Base-by-base conservation (phyloP, 2,329 filamentous ascomycete species). In the Podosphaera xanthii region DNA sequence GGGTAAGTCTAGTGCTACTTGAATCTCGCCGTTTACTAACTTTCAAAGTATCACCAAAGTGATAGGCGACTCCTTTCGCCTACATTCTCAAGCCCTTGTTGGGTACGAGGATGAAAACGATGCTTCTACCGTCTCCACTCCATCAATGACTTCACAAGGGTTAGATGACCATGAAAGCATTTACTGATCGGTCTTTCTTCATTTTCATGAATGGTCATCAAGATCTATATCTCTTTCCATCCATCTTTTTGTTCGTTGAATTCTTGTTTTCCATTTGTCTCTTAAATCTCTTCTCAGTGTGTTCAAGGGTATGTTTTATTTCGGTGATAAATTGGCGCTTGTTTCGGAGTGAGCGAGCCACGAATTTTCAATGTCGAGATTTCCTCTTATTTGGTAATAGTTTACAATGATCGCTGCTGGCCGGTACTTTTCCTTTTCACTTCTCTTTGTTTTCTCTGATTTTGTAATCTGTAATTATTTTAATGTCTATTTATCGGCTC, bases 61-160 rank as follows among this genome's bases (percentile, higher is more conserved):
- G 57, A 95, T 97, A 86, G 92, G 92, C 67, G 92, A 97, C 73
- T 90, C 92, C 58, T 97, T 98, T 79, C 92, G 94, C 70, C 82
- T 96, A 60, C 91, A 97, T 73, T 87, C 90, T 44, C 90, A 97
- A 74, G 90, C 92, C 64, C 82, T 98, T 40, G 82, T 91, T 64
- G 90, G 91, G 71, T 97, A 95, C 69, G 89, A 96, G 70, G 91
- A 96, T 70, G 86, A 90, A 66, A 76, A 80, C 65, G 81, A 84
- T 71, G 80, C 76, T 65, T 83, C 81, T 65, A 81, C 80, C 65
- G 80, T 81, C 57, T 83, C 82, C 56, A 84, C 81, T 60, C 82
- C 82, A 59, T 84, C 82, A 62, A 85, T 85, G 80, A 83, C 77
- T 59, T 85, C 82, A 56, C 82, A 84, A 68, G 82, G 81, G 59